Evolutionary conservation across 768 basidiomycete genomes (phyloP), one percentile per base, ranked within the genome.

Genomic region (Galerina marginata): DNA sequence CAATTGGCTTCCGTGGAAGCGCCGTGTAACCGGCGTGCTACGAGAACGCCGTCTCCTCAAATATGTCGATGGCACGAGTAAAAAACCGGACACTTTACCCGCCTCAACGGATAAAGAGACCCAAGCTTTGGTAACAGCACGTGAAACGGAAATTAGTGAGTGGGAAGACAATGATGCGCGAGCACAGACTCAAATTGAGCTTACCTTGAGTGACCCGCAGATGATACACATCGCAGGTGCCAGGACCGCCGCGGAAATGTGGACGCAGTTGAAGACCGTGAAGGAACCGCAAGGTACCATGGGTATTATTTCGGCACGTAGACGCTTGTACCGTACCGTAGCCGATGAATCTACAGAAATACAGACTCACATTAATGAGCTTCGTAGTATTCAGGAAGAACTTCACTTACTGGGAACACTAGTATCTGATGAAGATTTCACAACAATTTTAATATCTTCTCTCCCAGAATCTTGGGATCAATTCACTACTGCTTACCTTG

Each of bases 381-480:
- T 70, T 9, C 50, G 54, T 23, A 51, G 58, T 3, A 51, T 66
- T 6, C 67, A 70, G 48, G 65, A 69, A 29, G 65, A 69, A 56
- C 37, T 66, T 7, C 66, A 62, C 45, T 16, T 62, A 9, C 64
- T 71, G 60, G 58, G 53, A 20, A 69, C 62, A 45, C 38, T 53
- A 9, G 57, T 69, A n/a, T 20, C 55, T 2, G 67, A 71, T 49
- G 65, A 71, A 33, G 67, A 71, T 40, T 69, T 71, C 39, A 51
- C 56, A 1, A 69, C 67, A 60, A 68, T 71, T 42, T 42, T 71
- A 23, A 56, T 69, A 38, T 64, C 68, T n/a, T 71, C 64, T 14
- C 51, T 71, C 26, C 70, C 67, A 15, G 67, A 67, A 29, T 60
- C 61, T 26, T 71, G 70, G 68, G 68, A 71, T 56, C 56, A 42